Conservation (phyloP, 1,284 basidiomycete genomes). For the Cryptococcus sp. region DNA sequence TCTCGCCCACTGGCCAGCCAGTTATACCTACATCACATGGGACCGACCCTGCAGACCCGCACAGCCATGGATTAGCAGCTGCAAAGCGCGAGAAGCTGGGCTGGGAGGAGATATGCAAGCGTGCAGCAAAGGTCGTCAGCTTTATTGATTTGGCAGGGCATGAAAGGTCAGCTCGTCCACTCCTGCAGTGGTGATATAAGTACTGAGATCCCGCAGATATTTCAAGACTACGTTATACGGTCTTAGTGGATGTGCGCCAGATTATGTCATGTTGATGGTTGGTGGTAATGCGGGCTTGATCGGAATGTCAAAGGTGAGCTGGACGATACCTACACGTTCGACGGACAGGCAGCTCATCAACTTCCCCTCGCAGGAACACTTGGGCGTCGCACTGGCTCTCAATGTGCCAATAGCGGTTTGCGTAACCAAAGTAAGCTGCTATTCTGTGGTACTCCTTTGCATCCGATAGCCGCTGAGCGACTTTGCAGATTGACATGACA, state of each 20-base stretch:
- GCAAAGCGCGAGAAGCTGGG: conserved; percentile 77
- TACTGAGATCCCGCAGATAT: conserved; percentile 40
- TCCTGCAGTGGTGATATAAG: conserved; percentile 36
- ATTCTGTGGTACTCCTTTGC: background rate
- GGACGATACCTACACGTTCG: background rate
- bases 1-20: conserved; percentile 69
- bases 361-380: conserved; percentile 62
- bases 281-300: conserved; percentile 92
- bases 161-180: conserved; percentile 66
- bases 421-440: conserved; percentile 72
- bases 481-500: conserved; percentile 87
- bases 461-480: background rate
- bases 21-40: conserved; percentile 65
- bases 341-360: background rate
- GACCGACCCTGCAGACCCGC: conserved; percentile 65
- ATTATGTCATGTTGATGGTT: conserved; percentile 93
- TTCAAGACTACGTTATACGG: conserved; percentile 91
- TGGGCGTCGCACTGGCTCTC: conserved; percentile 90
- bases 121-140: conserved; percentile 88
- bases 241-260: conserved; percentile 88
- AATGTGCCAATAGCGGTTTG: conserved; percentile 92
- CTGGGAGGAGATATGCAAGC: conserved; percentile 94
- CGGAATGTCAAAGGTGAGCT: conserved; percentile 82
- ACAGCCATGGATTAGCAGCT: conserved; percentile 57
- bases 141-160: conserved; percentile 94